Conservation (phyloP, 306 rosid species). For the Prunus mume region DNA sequence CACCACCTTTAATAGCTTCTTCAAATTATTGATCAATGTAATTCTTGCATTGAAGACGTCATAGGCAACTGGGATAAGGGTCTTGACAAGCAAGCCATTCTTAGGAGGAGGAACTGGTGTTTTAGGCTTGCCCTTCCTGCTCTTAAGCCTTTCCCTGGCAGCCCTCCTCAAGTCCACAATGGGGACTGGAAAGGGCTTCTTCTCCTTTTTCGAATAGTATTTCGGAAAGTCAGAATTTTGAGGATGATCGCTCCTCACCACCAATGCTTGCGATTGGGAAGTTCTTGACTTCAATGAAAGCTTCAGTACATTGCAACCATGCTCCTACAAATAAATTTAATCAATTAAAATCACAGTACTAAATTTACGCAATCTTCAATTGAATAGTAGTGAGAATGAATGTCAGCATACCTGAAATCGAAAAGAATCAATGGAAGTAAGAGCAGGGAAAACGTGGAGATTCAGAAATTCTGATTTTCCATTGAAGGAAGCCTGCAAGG, state of each 20-base stretch:
- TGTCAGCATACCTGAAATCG: slow-evolving; percentile 45
- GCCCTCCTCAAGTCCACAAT: slow-evolving; percentile 83
- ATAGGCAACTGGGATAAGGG: slow-evolving; percentile 69
- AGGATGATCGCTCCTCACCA: slow-evolving; percentile 52
- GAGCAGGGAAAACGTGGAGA: slow-evolving; percentile 27
- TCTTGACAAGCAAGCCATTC: slow-evolving; percentile 80
- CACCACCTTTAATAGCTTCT: slow-evolving; percentile 77
- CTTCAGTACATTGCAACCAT: slow-evolving; percentile 24
- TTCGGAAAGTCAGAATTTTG: slow-evolving; percentile 84
- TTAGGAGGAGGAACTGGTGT: slow-evolving; percentile 66
- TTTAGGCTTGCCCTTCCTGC: slow-evolving; percentile 58
- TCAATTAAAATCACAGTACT: neutral
- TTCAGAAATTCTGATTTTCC: slow-evolving; percentile 30
- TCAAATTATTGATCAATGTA: slow-evolving; percentile 78
- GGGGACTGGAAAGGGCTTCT: slow-evolving; percentile 87
- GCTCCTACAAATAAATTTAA: slow-evolving; percentile 26
- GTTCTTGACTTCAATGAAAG: slow-evolving; percentile 36
- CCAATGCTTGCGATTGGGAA: slow-evolving; percentile 25
- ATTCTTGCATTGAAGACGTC: slow-evolving; percentile 76
- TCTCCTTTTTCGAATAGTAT: slow-evolving; percentile 71
- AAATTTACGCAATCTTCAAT: neutral
- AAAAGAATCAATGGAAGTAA: slow-evolving; percentile 45
- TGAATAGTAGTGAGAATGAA: neutral
- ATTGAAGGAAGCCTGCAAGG: slow-evolving; percentile 20
- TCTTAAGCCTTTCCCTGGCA: slow-evolving; percentile 91